Conservation (phyloP, 208 protist genomes). For the Wallacemonas rigidus region DNA sequence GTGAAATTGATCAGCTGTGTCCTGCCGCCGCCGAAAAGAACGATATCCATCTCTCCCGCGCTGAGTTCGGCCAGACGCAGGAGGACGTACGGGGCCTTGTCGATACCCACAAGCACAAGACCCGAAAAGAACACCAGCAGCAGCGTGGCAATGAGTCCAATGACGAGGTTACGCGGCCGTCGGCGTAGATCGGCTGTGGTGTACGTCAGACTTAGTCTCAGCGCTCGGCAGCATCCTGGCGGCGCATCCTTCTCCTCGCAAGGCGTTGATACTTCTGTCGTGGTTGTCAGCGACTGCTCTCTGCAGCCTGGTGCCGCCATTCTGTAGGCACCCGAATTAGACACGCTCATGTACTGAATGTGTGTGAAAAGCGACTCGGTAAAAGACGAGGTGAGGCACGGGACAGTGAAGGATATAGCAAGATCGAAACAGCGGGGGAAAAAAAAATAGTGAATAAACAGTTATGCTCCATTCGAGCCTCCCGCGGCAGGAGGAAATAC, state of each 20-base stretch:
- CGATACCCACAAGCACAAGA: constrained; percentile 45
- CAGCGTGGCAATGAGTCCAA: constrained; percentile 61
- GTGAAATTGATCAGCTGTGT: constrained; percentile 63
- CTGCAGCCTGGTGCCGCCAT: background rate
- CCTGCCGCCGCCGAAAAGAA: constrained; percentile 33
- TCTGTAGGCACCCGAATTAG: background rate
- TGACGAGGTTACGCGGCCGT: constrained; percentile 60
- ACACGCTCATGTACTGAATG: too few relatives aligned
- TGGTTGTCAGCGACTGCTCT: background rate
- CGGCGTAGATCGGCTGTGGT: constrained; percentile 50
- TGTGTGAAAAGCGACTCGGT: too few relatives aligned
- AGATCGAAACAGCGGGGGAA: background rate
- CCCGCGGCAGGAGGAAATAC: too few relatives aligned
- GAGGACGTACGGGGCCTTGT: constrained; percentile 72
- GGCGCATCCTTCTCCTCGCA: background rate
- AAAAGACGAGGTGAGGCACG: too few relatives aligned
- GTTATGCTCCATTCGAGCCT: background rate
- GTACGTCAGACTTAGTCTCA: constrained; percentile 51
- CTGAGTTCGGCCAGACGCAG: constrained; percentile 71
- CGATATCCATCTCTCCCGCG: constrained; percentile 71
- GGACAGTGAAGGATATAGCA: background rate
- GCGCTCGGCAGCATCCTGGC: constrained; percentile 11
- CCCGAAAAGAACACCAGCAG: constrained; percentile 74
- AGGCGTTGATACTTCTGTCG: background rate
- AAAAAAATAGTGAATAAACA: background rate